Conservation (phyloP, 306 rosid species). For the Prinsepia uniflora region DNA sequence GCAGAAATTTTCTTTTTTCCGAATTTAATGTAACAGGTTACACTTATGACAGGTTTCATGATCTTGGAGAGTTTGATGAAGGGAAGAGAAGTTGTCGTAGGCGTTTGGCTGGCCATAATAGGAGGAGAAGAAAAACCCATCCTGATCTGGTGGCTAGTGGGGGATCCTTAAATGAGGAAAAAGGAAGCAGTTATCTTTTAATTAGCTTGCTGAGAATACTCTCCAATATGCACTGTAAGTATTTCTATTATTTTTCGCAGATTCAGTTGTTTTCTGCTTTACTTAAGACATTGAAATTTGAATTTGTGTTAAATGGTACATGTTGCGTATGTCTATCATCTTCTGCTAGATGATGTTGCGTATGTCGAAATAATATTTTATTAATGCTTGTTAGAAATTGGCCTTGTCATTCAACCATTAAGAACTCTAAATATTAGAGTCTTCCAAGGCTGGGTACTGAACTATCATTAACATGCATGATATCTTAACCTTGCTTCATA, state of each 20-base stretch:
- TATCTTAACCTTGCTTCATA: no score
- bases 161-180: conserved; percentile 55
- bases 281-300: conserved; percentile 12
- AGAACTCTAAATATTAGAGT: background rate
- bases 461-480: no score
- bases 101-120: conserved; percentile 87
- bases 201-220: conserved; percentile 69
- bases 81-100: conserved; percentile 95
- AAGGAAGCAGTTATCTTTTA: conserved; percentile 60
- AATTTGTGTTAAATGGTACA: background rate
- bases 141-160: conserved; percentile 58
- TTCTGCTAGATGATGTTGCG: background rate
- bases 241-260: conserved; percentile 1
- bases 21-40: conserved; percentile 24
- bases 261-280: conserved; percentile 23
- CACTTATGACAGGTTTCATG: conserved; percentile 72
- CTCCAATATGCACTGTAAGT: conserved; percentile 72
- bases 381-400: background rate
- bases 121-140: conserved; percentile 72
- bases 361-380: background rate
- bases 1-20: conserved; percentile 24
- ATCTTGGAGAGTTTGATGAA: conserved; percentile 86
- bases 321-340: no score
- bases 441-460: no score
- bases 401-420: background rate